Percentiles rank a stretch among this genome's conserved stretches.
Evolutionary conservation across 495 filamentous ascomycete genomes (phyloP).

Genomic region (Penicillium crystallinum): DNA sequence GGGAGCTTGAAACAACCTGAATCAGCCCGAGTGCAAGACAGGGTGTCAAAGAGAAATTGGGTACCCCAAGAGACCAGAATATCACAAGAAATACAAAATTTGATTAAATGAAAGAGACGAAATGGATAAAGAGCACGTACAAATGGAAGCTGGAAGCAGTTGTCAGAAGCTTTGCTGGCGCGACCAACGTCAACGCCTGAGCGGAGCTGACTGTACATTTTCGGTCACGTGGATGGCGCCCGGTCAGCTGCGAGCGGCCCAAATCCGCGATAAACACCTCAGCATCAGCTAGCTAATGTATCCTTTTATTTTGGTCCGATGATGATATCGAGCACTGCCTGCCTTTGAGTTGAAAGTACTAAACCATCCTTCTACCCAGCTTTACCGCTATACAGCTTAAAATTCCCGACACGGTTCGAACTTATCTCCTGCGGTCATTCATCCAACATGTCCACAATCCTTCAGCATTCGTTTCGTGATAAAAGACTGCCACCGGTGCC

Average conservation of each 20-base stretch:
- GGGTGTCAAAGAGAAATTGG: constrained; percentile 2
- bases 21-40: constrained; percentile 17
- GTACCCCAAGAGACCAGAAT: constrained; percentile 9
- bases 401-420: neutral
- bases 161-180: constrained; percentile 34
- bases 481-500: constrained; percentile 26
- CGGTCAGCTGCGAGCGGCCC: constrained; percentile 8
- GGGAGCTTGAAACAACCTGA: constrained; percentile 27
- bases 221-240: constrained; percentile 21
- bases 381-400: neutral
- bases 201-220: constrained; percentile 21
- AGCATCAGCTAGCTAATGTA: constrained; percentile 22
- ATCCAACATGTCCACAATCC: constrained; percentile 30
- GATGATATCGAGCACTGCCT: constrained; percentile 17
- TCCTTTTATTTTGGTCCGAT: constrained; percentile 12
- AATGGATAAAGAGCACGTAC: constrained; percentile 20
- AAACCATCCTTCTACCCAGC: constrained; percentile 3
- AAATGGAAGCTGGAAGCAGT: constrained; percentile 30
- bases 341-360: neutral
- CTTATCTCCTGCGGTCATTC: neutral
- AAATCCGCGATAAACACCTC: constrained; percentile 7
- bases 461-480: constrained; percentile 18
- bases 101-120: constrained; percentile 18
- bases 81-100: constrained; percentile 13
- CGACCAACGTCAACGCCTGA: constrained; percentile 40